phyloP scores from a whole-genome alignment of 1,284 basidiomycete genomes.

The Puccinia polysora region DNA sequence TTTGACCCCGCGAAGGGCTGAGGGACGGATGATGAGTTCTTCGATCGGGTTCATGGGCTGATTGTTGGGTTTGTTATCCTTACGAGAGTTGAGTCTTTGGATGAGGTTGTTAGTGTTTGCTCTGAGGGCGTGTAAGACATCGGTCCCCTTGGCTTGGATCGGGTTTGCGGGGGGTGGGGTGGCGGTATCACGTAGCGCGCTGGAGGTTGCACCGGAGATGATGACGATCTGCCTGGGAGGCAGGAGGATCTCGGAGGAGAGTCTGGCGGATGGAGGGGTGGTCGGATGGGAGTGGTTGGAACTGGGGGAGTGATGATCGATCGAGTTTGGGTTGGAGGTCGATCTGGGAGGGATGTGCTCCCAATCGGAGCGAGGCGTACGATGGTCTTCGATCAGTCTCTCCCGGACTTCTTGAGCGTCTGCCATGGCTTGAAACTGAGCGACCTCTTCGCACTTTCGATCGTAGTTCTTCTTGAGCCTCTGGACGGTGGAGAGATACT shows the following conservation, averaged over 20 bases:
- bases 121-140: constrained; percentile 39
- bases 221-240: constrained; percentile 1
- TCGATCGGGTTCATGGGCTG: constrained; percentile 10
- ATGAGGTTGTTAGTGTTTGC: constrained; percentile 42
- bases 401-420: constrained; percentile 34
- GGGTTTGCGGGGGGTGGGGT: constrained; percentile 38
- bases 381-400: constrained; percentile 39
- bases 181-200: constrained; percentile 38
- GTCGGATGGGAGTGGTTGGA: background rate
- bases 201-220: constrained; percentile 42
- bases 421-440: constrained; percentile 18
- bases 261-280: background rate
- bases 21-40: constrained; percentile 22
- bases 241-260: background rate
- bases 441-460: constrained; percentile 41
- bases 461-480: constrained; percentile 42
- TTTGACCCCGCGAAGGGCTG: constrained; percentile 19
- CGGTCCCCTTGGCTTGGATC: constrained; percentile 37
- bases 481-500: constrained; percentile 35
- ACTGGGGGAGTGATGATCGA: background rate
- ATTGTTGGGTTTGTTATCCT: constrained; percentile 15
- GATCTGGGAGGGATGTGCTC: constrained; percentile 26
- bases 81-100: constrained; percentile 41
- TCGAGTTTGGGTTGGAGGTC: background rate
- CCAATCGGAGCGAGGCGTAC: constrained; percentile 2